phyloP scores from a whole-genome alignment of 495 filamentous ascomycete species.

The Penicillium cataractarum region DNA sequence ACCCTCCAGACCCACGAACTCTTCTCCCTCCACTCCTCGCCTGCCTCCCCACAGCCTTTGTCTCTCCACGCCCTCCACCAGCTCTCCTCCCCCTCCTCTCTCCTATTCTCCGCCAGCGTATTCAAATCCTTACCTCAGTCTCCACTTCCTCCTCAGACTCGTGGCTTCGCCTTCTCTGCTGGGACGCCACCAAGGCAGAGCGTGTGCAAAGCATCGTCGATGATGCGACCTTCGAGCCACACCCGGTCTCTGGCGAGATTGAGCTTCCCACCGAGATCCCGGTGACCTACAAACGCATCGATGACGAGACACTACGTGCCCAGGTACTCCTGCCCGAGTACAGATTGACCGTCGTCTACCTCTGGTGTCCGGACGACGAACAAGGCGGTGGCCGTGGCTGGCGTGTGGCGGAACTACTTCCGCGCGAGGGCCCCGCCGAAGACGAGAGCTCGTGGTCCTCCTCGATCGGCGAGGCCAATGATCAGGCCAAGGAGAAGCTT shows the following conservation, averaged over 20 bases:
- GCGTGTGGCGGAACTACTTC: constrained; percentile 79
- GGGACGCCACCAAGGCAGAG: constrained; percentile 69
- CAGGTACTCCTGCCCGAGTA: constrained; percentile 60
- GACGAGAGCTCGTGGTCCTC: constrained; percentile 52
- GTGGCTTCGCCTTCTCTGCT: constrained; percentile 91
- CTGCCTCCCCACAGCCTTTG: constrained; percentile 80
- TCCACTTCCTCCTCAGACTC: constrained; percentile 64
- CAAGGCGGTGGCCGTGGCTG: constrained; percentile 73
- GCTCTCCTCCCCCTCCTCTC: constrained; percentile 81
- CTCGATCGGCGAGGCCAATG: constrained; percentile 57
- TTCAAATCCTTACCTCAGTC: constrained; percentile 69
- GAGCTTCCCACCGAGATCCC: constrained; percentile 70
- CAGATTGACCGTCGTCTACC: constrained; percentile 58
- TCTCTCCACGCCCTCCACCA: constrained; percentile 75
- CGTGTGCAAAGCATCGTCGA: constrained; percentile 67
- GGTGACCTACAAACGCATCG: constrained; percentile 70
- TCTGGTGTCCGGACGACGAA: constrained; percentile 71
- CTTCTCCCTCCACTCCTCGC: constrained; percentile 80
- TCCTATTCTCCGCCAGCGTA: constrained; percentile 86
- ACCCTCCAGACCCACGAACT: constrained; percentile 63
- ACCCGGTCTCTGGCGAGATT: constrained; percentile 91
- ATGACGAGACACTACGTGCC: constrained; percentile 84
- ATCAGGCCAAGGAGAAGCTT: constrained; percentile 38
- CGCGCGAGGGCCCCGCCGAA: constrained; percentile 49
- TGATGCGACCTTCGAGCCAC: constrained; percentile 74